Conservation (phyloP, 78 protist genomes). For the Dictyostelium capitatum region DNA sequence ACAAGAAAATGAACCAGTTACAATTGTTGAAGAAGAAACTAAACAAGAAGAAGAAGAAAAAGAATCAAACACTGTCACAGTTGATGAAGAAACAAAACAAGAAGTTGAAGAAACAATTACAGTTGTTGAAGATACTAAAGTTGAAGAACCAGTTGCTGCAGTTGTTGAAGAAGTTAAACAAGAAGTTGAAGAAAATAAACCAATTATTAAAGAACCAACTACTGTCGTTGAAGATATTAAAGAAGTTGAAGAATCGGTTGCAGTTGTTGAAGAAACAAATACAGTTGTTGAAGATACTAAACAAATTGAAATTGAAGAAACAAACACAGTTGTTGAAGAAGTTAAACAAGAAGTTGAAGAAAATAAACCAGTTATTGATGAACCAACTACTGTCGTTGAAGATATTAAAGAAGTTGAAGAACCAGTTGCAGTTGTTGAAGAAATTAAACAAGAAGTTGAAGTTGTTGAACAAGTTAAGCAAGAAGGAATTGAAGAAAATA, state of each 20-base stretch:
- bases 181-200: too few relatives aligned
- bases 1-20: not conserved
- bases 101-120: not conserved
- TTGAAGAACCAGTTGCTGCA: constrained; percentile 8
- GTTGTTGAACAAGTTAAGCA: constrained; percentile 4
- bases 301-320: not conserved
- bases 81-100: not conserved
- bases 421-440: not conserved
- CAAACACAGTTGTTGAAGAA: not conserved
- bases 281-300: not conserved
- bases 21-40: not conserved
- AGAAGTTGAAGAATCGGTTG: not conserved
- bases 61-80: too few relatives aligned
- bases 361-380: not conserved
- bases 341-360: not conserved
- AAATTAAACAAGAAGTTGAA: not conserved
- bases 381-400: not conserved
- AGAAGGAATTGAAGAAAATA: not conserved
- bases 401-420: constrained; percentile 3
- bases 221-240: not conserved
- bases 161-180: not conserved
- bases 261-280: not conserved
- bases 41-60: not conserved
- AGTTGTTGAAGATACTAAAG: not conserved
- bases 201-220: not conserved